These are phyloP conservation scores for Melaleuca alternifolia DNA, from an alignment of 345 rosid genomes.

Conservation along the genomic window DNA sequence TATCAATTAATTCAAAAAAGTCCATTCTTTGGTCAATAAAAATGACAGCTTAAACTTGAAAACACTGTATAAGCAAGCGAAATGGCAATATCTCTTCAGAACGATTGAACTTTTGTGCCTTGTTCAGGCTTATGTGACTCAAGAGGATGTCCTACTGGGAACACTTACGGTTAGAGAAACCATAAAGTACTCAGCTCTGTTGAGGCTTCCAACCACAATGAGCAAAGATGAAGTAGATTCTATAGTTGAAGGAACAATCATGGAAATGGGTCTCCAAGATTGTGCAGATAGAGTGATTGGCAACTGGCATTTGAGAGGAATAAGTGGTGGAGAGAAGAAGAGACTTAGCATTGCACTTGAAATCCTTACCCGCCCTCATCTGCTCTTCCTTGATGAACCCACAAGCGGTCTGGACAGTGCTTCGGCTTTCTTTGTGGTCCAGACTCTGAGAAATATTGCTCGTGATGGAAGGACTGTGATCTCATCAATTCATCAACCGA, in stretches of 20 bases:
- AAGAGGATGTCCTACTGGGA: constrained; percentile 55
- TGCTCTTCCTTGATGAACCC: constrained; percentile 69
- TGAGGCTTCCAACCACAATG: constrained; percentile 49
- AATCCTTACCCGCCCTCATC: constrained; percentile 50
- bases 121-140: constrained; percentile 72
- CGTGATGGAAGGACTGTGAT: constrained; percentile 53
- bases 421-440: constrained; percentile 56
- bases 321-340: constrained; percentile 81
- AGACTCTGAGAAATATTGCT: constrained; percentile 50
- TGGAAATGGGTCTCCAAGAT: constrained; percentile 65
- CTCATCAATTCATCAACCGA: constrained; percentile 72
- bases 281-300: constrained; percentile 50
- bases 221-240: constrained; percentile 29
- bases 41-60: not conserved
- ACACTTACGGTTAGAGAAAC: constrained; percentile 70
- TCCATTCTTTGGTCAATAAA: not conserved
- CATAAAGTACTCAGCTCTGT: constrained; percentile 45
- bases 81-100: not conserved
- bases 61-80: not conserved
- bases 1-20: not conserved
- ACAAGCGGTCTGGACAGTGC: constrained; percentile 79
- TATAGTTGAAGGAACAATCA: constrained; percentile 43
- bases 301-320: constrained; percentile 69
- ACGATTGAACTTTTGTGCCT: not conserved
- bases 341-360: constrained; percentile 60